Percentiles rank a stretch among this genome's conserved stretches.
phyloP scores from a whole-genome alignment of 2,329 filamentous ascomycete genomes.

The Daldinia sp. region DNA sequence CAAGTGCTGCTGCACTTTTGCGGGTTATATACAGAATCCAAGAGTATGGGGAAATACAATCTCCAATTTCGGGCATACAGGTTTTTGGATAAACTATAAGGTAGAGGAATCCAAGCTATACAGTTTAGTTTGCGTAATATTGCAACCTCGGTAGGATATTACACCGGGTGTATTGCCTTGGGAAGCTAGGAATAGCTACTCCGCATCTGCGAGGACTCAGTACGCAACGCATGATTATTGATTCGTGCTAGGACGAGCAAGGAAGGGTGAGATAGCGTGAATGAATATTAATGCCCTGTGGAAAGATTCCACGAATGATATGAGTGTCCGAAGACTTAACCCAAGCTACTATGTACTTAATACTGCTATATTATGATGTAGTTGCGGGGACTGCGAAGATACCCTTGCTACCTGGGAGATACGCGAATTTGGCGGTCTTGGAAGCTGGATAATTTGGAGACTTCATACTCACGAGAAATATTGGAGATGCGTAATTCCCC shows the following conservation, averaged over 20 bases:
- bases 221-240: neutral
- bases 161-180: constrained; percentile 23
- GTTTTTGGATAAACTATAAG: constrained; percentile 20
- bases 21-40: constrained; percentile 11
- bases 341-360: constrained; percentile 22
- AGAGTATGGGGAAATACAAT: neutral
- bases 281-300: constrained; percentile 7
- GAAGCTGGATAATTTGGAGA: neutral
- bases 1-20: neutral
- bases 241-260: neutral
- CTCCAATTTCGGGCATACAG: constrained; percentile 18
- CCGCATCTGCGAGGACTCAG: constrained; percentile 4
- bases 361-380: constrained; percentile 1
- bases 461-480: neutral
- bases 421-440: neutral
- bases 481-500: constrained; percentile 13
- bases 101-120: constrained; percentile 17
- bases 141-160: constrained; percentile 34
- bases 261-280: constrained; percentile 17
- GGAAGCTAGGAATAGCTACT: constrained; percentile 9
- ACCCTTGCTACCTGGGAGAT: constrained; percentile 5
- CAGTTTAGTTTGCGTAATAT: constrained; percentile 23
- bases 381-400: constrained; percentile 25
- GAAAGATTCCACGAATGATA: constrained; percentile 32
- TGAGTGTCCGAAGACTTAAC: neutral